These are phyloP conservation scores for Candida nitratophila DNA, from an alignment of 805 yeast genomes.

Conservation along the genomic window DNA sequence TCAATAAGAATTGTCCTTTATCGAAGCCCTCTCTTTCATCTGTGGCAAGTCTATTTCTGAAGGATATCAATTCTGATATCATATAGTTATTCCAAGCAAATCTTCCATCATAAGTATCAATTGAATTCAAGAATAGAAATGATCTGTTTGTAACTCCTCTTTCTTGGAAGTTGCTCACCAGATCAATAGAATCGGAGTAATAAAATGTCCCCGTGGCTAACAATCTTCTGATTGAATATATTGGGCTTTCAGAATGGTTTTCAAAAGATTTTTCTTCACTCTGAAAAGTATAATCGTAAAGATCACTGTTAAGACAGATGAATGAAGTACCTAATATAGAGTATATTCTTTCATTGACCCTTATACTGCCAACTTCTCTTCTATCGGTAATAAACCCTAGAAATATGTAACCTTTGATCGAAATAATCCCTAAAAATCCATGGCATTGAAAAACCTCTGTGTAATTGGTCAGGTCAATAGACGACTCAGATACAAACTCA, in stretches of 20 bases:
- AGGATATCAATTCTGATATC: constrained; percentile 37
- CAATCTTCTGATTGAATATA: constrained; percentile 36
- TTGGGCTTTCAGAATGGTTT: constrained; percentile 26
- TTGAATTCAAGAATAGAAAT: constrained; percentile 19
- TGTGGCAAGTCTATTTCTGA: constrained; percentile 35
- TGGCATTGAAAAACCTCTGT: constrained; percentile 35
- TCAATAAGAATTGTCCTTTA: constrained; percentile 36
- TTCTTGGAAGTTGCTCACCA: constrained; percentile 38
- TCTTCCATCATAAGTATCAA: constrained; percentile 35
- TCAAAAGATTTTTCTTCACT: constrained; percentile 10
- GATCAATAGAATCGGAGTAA: constrained; percentile 40
- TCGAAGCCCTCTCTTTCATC: constrained; percentile 37
- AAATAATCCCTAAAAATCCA: constrained; percentile 59
- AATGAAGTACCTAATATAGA: constrained; percentile 56
- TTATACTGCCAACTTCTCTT: constrained; percentile 52
- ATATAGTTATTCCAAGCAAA: constrained; percentile 48
- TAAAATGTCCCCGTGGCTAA: constrained; percentile 41
- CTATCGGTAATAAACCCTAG: constrained; percentile 52
- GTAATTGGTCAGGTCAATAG: constrained; percentile 32
- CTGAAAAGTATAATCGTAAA: constrained; percentile 35
- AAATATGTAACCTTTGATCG: constrained; percentile 46
- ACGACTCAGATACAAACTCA: constrained; percentile 41
- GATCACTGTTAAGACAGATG: constrained; percentile 52
- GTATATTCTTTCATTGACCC: constrained; percentile 44
- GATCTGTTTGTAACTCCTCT: constrained; percentile 27